phyloP scores from a whole-genome alignment of 306 rosid genomes.

The Psophocarpus tetragonolobus region DNA sequence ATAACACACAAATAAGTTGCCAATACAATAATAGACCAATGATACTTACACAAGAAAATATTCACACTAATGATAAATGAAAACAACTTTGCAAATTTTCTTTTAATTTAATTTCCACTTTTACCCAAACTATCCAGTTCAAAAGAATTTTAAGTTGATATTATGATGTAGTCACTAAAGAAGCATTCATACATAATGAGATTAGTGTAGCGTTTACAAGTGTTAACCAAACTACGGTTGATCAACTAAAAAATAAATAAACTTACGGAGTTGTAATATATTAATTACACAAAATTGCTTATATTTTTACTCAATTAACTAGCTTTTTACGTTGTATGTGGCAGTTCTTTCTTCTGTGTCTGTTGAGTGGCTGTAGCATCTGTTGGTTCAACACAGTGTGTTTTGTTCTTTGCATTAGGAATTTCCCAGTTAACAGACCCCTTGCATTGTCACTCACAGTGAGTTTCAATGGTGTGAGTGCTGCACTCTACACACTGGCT shows the following conservation, averaged over 20 bases:
- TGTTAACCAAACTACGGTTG: background rate
- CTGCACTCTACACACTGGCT: slow-evolving; percentile 88
- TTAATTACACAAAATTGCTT: slow-evolving; percentile 3
- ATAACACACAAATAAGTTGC: background rate
- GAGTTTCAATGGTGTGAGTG: slow-evolving; percentile 95
- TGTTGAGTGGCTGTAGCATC: slow-evolving; percentile 87
- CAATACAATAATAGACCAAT: background rate
- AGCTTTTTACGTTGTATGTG: slow-evolving; percentile 20
- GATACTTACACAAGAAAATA: background rate
- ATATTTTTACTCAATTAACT: background rate
- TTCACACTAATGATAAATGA: background rate
- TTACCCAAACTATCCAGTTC: background rate
- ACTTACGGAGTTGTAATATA: background rate
- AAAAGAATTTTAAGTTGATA: too few relatives aligned
- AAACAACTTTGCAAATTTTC: background rate
- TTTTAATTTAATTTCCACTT: slow-evolving; percentile 7
- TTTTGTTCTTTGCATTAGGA: slow-evolving; percentile 85
- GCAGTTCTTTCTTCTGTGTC: slow-evolving; percentile 79
- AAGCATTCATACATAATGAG: background rate
- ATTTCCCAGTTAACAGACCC: slow-evolving; percentile 78
- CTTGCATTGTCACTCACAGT: slow-evolving; percentile 89
- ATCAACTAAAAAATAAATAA: background rate
- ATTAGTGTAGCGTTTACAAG: background rate
- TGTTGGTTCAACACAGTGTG: slow-evolving; percentile 99
- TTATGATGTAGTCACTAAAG: background rate